These are phyloP conservation scores for Teunomyces gatunensis DNA, from an alignment of 805 yeast species.

Conservation along the genomic window DNA sequence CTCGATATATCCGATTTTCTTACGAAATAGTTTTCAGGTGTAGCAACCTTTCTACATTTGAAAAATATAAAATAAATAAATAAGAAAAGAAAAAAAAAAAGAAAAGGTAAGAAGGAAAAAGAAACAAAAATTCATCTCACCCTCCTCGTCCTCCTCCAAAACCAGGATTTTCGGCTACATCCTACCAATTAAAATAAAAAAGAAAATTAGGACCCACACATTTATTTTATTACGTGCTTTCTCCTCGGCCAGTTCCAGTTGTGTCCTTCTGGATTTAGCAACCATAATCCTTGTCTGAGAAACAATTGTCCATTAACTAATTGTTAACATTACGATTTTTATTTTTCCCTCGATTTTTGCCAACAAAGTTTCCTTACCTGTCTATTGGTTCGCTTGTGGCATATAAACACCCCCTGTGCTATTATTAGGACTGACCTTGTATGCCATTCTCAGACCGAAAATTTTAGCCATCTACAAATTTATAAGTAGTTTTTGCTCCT, in stretches of 20 bases:
- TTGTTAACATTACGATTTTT: too few species aligned
- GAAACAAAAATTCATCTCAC: neutral
- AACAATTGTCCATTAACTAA: too few species aligned
- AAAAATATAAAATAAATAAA: neutral
- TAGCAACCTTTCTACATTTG: neutral
- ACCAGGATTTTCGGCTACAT: too few species aligned
- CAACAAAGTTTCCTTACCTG: too few species aligned
- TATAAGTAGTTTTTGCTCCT: neutral
- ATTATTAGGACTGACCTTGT: neutral
- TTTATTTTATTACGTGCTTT: neutral
- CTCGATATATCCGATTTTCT: neutral
- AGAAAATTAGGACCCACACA: neutral
- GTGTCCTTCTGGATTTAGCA: too few species aligned
- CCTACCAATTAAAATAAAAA: neutral
- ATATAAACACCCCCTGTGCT: slow-evolving; percentile 1
- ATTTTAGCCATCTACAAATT: neutral
- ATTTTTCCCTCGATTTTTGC: too few species aligned
- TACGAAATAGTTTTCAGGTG: neutral
- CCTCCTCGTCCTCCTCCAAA: too few species aligned
- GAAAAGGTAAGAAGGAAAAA: neutral
- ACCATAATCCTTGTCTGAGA: too few species aligned
- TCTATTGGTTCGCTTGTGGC: neutral
- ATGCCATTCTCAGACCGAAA: neutral
- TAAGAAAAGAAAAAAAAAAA: neutral
- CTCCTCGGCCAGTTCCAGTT: neutral